A percentile compares a stretch with the other conserved stretches of the same genome.
phyloP scores from a whole-genome alignment of 768 basidiomycete genomes.

The Serendipita sp. region DNA sequence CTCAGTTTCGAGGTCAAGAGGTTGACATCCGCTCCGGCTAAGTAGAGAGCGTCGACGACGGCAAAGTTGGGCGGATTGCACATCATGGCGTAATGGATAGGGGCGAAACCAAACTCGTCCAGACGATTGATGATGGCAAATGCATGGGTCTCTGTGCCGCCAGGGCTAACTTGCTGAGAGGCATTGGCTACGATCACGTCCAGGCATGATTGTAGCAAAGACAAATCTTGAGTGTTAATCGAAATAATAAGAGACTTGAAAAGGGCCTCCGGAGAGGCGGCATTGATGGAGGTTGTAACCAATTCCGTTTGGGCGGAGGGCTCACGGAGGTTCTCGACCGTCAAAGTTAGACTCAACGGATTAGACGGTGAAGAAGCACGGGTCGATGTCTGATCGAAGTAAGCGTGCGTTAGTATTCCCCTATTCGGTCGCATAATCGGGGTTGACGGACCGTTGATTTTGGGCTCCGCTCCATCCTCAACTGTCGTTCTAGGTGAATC shows the following conservation, averaged over 20 bases:
- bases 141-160: neutral
- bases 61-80: neutral
- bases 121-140: neutral
- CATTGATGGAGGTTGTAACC: neutral
- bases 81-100: slow-evolving; percentile 5
- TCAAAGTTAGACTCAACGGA: neutral
- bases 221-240: neutral
- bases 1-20: neutral
- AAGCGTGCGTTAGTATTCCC: neutral
- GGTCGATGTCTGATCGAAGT: neutral
- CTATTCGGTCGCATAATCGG: neutral
- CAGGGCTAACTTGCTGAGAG: neutral
- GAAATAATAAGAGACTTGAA: neutral
- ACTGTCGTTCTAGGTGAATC: neutral
- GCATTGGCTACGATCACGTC: neutral
- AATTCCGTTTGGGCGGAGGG: neutral
- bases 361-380: neutral
- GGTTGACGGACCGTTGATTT: slow-evolving; percentile 4
- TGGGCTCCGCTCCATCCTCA: neutral
- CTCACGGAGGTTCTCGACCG: neutral
- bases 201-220: neutral
- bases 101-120: slow-evolving; percentile 3
- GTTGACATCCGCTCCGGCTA: slow-evolving; percentile 3
- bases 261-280: neutral
- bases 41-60: neutral